These are phyloP conservation scores for Phalaenopsis aphrodite DNA, from an alignment of 106 monocot genomes.

Conservation along the genomic window DNA sequence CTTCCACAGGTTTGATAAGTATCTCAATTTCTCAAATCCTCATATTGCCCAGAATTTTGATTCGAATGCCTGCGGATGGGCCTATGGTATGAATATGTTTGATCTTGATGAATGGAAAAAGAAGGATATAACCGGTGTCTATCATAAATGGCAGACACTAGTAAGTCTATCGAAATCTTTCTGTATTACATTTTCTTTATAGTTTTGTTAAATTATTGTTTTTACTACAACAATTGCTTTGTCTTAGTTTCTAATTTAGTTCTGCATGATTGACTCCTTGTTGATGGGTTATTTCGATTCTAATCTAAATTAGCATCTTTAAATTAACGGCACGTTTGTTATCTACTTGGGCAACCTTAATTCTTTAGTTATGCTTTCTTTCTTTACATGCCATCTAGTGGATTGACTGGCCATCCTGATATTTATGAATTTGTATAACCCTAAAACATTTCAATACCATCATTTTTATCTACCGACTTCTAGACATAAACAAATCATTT, in stretches of 20 bases:
- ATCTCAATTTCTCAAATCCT: conserved; percentile 67
- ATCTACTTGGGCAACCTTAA: background rate
- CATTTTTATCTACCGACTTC: too few relatives aligned
- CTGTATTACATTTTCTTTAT: background rate
- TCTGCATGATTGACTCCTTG: background rate
- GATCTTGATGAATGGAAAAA: conserved; percentile 62
- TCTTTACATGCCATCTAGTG: too few relatives aligned
- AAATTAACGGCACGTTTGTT: background rate
- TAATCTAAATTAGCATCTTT: background rate
- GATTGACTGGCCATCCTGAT: too few relatives aligned
- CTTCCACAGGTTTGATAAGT: conserved; percentile 63
- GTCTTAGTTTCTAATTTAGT: background rate
- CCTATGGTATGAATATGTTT: conserved; percentile 71
- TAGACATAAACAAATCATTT: too few relatives aligned
- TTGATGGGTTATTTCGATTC: background rate
- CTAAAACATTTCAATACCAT: too few relatives aligned
- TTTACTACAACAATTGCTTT: background rate
- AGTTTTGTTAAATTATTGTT: conserved; percentile 2
- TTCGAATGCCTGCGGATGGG: conserved; percentile 66
- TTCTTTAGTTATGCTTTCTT: background rate
- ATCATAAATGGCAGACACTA: conserved; percentile 64
- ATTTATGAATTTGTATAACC: too few relatives aligned
- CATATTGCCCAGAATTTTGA: conserved; percentile 54
- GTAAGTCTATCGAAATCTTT: conserved; percentile 19
- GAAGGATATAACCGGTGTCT: conserved; percentile 60